Percentiles rank a stretch among this genome's conserved stretches.
Conservation (phyloP, 257 asterid genomes). For the Galeopsis tetrahit region DNA sequence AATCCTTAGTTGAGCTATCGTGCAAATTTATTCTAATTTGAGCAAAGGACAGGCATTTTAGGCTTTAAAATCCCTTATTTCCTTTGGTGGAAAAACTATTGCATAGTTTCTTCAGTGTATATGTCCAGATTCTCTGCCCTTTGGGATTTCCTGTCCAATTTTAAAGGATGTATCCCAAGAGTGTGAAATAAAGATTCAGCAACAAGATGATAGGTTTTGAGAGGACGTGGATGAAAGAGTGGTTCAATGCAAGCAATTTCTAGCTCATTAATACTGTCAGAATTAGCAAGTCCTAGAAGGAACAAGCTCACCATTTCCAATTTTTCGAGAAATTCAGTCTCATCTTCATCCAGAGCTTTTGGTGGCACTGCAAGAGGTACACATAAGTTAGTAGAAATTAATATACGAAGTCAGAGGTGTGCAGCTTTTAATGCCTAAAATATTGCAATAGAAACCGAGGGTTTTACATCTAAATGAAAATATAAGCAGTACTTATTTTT, state of each 20-base stretch:
- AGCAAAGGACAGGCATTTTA: background rate
- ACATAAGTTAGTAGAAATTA: background rate
- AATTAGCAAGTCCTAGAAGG: conserved; percentile 24
- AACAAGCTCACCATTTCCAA: conserved; percentile 65
- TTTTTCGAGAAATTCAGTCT: conserved; percentile 88
- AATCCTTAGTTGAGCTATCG: background rate
- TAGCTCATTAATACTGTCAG: conserved; percentile 5
- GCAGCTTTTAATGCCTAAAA: conserved; percentile 13
- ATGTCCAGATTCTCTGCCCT: background rate
- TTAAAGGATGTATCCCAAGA: background rate
- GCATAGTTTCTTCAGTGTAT: background rate
- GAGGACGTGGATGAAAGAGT: conserved; percentile 14
- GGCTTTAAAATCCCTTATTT: conserved; percentile 16
- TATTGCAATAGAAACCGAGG: conserved; percentile 16
- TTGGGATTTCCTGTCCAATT: conserved; percentile 11
- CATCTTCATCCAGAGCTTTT: conserved; percentile 97
- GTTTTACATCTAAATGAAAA: conserved; percentile 14
- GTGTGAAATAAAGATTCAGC: conserved; percentile 21
- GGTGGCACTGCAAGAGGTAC: conserved; percentile 77
- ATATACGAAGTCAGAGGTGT: conserved; percentile 7
- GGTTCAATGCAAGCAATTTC: conserved; percentile 18
- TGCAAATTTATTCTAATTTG: background rate
- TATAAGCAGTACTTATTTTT: background rate
- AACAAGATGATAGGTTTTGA: conserved; percentile 4
- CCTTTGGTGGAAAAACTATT: conserved; percentile 2